A percentile compares a stretch with the other conserved stretches of the same genome.
phyloP scores from a whole-genome alignment of 257 asterid genomes.

The Asclepias syriaca region DNA sequence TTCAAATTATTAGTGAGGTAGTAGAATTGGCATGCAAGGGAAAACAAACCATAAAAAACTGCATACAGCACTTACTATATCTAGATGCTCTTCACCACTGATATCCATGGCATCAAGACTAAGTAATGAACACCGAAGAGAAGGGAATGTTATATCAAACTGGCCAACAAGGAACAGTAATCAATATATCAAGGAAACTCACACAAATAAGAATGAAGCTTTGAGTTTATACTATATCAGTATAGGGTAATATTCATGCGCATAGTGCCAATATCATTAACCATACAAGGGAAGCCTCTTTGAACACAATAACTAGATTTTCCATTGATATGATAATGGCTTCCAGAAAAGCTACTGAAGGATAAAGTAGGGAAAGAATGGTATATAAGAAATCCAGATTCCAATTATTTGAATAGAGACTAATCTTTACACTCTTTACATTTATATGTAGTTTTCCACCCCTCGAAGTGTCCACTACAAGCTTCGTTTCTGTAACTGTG shows the following conservation, averaged over 20 bases:
- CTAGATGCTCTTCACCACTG: constrained; percentile 92
- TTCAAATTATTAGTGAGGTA: background rate
- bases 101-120: constrained; percentile 98
- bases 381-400: background rate
- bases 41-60: constrained; percentile 14
- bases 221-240: background rate
- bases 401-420: constrained; percentile 5
- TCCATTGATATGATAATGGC: background rate
- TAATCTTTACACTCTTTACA: constrained; percentile 66
- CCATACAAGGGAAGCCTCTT: background rate
- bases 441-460: constrained; percentile 84
- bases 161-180: constrained; percentile 25
- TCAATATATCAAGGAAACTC: background rate
- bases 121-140: constrained; percentile 77
- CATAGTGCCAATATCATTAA: background rate
- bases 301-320: background rate
- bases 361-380: background rate
- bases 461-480: constrained; percentile 90
- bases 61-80: constrained; percentile 61
- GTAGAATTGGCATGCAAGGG: background rate
- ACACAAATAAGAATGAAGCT: background rate
- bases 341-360: background rate
- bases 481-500: constrained; percentile 78
- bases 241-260: background rate
- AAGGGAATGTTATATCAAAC: constrained; percentile 94